Conservation (phyloP, 257 asterid genomes). For the Gentiana macrophylla region DNA sequence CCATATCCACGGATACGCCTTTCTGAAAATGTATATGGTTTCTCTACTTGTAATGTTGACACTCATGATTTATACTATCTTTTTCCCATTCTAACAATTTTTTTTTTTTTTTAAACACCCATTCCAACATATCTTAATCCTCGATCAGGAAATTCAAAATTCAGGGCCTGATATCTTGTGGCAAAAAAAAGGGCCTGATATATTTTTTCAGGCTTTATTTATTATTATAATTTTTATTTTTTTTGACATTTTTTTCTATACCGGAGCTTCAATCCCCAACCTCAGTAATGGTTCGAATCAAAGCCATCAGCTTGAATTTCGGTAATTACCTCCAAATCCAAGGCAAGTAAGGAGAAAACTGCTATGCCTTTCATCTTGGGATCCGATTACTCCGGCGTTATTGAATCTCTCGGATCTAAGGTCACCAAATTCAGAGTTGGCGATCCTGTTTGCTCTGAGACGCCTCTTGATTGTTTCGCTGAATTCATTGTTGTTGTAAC, state of each 20-base stretch:
- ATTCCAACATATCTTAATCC: too few species aligned
- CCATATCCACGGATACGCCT: conserved; percentile 41
- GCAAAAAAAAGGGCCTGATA: not conserved
- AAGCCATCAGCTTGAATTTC: conserved; percentile 82
- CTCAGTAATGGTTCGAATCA: conserved; percentile 62
- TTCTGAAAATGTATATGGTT: conserved; percentile 15
- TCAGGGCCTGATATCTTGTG: not conserved
- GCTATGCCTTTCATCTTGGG: conserved; percentile 83
- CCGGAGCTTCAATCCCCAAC: conserved; percentile 58
- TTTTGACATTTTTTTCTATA: conserved; percentile 25
- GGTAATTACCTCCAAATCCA: conserved; percentile 84
- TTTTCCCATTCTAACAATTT: too few species aligned
- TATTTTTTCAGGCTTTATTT: too few species aligned
- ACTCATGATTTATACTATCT: too few species aligned
- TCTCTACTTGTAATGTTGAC: too few species aligned
- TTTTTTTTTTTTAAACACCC: too few species aligned
- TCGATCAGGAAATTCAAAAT: not conserved
- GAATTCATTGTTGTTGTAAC: conserved; percentile 62
- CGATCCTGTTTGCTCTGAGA: conserved; percentile 63
- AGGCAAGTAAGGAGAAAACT: conserved; percentile 84
- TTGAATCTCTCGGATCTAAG: conserved; percentile 50
- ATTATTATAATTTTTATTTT: too few species aligned
- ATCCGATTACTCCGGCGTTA: conserved; percentile 81
- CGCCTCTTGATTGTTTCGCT: conserved; percentile 72
- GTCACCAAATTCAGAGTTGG: conserved; percentile 81